Evolutionary conservation across 2,329 filamentous ascomycete species (phyloP), one percentile per base, ranked within the genome.

Genomic region (Aureobasidium pullulans): DNA sequence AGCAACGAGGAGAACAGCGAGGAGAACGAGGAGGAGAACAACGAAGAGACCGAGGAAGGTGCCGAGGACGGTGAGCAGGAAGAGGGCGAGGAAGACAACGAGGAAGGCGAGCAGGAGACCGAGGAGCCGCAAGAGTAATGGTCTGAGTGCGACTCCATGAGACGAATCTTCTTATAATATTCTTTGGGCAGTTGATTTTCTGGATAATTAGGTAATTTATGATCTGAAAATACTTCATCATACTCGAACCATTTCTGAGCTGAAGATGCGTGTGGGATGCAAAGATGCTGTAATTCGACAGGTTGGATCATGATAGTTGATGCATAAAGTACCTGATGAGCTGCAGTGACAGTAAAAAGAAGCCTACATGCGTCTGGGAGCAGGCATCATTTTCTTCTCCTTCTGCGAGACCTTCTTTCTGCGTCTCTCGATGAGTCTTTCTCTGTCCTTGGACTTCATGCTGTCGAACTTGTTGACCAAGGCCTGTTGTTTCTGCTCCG

Each of bases 351-450:
- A 54, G 16, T 3, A 46, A 29, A 19, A 15, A 19, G 29, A 37
- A 13, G 16, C 5, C 40, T 40, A 57, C 54, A 57, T 57, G 43
- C 54, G 54, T 23, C 54, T 48, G 34, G 54, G 42, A 15, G 42
- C 43, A 11, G 78, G 78, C 77, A 80, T 79, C 57, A 73, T 74
- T 68, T 70, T 95, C 77, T 88, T 88, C 80, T 97, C 94, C 78
- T 88, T 93, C 9, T 84, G 79, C 0, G 89, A 84, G 57, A 90
- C 79, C 86, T 96, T 96, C 86, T 96, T 96, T 73, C 90, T 79
- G 76, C 88, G 85, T 71, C 89, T 81, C 79, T 95, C 90, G 68
- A 97, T 89, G 13, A 87, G 85, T 76, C 86, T 88, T 63, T 95
- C 88, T 61, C 91, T 83, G 74, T 96, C 86, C 71, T 86, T 87